Percentiles rank a stretch among this genome's conserved stretches.
Conservation (phyloP, 495 filamentous ascomycete genomes). For the Neurospora sp. region DNA sequence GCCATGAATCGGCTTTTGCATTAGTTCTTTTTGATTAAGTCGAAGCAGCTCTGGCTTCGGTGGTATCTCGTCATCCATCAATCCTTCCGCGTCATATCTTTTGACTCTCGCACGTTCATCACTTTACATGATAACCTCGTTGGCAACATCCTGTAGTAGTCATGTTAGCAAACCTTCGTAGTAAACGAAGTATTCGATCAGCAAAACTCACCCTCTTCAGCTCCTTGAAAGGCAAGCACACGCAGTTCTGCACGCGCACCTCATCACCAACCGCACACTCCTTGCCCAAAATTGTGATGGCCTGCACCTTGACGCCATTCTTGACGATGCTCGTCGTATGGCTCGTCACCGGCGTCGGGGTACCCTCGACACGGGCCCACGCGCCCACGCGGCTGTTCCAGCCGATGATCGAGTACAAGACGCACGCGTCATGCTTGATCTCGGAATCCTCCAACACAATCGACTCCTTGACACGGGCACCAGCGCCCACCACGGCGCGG, state of each 20-base stretch:
- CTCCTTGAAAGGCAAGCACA: constrained; percentile 97
- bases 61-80: not conserved
- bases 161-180: constrained; percentile 24
- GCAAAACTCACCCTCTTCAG: constrained; percentile 75
- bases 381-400: constrained; percentile 94
- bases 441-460: constrained; percentile 94
- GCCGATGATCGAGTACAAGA: constrained; percentile 93
- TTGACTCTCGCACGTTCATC: not conserved
- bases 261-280: constrained; percentile 94
- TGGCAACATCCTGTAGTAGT: constrained; percentile 61
- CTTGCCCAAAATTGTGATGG: constrained; percentile 95
- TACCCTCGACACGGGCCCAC: constrained; percentile 96
- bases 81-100: not conserved
- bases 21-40: not conserved
- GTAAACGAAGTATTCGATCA: not conserved
- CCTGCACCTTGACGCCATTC: constrained; percentile 97
- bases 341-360: constrained; percentile 76
- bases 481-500: constrained; percentile 71
- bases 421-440: constrained; percentile 94
- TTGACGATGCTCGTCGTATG: constrained; percentile 93
- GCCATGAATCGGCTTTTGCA: not conserved
- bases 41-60: not conserved
- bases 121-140: constrained; percentile 91
- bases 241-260: constrained; percentile 94
- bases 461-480: constrained; percentile 86